Base-by-base conservation (phyloP, 345 rosid species). In the Heritiera fomes region DNA sequence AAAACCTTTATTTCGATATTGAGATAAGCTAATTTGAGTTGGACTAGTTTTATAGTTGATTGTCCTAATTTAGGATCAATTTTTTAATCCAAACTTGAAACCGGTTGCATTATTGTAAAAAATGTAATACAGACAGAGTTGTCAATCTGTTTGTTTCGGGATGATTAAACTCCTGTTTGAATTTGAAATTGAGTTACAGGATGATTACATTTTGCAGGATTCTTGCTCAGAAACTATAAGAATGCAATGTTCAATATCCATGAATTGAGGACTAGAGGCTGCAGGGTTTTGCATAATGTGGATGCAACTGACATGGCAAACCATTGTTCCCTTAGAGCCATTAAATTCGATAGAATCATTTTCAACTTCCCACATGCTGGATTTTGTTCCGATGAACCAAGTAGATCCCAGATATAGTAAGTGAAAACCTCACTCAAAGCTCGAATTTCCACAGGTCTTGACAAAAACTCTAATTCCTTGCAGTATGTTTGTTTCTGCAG, bases 281-380 rank as follows among this genome's bases (percentile, higher is more conserved):
- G 87, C 73, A 68, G 72, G 1, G 63, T 85, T 53, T 4, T 87
- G 23, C 86, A 84, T 17, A 78, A n/a, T 11, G 83, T 85, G 20
- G 75, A 80, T 62, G 87, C 46, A 3, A 55, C 73, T 68, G 65
- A 40, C 55, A 40, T 77, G 75, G 74, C 64, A 1, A 66, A 77
- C 3, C 75, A 77, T 45, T 28, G 10, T 30, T 28, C 14, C 20
- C 75, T 77, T 1, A 7, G 17, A 43, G 63, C 52, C 40, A 55
- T 53, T 20, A 28, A 15, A 47, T 84, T 78, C 23, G 87, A 86
- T 38, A 62, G 85, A 78, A 76, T 88, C 69, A 60, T 88, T 56
- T 88, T 50, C 61, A 88, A 86, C 75, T 88, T 81, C 7, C 88
- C 91, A 13, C 84, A 85, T 50, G 85, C 83, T 10, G 86, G 84